phyloP scores from a whole-genome alignment of 2,329 filamentous ascomycete genomes.

The Sporothrix inflata region DNA sequence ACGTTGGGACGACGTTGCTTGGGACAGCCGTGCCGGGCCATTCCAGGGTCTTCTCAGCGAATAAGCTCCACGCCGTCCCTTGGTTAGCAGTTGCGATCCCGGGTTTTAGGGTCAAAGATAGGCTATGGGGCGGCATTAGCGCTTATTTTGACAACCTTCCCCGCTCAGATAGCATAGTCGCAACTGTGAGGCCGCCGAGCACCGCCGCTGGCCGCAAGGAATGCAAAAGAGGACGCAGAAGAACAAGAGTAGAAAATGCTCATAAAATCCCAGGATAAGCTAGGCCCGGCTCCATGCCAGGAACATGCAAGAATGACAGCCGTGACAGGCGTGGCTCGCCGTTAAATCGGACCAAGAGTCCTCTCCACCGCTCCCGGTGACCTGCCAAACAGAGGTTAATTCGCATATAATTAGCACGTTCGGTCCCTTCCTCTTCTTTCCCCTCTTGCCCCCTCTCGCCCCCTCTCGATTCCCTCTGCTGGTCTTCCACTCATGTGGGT shows the following conservation, averaged over 20 bases:
- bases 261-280: background rate
- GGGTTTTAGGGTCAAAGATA: conserved; percentile 11
- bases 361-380: background rate
- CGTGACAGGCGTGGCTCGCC: background rate
- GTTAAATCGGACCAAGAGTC: background rate
- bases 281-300: background rate
- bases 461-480: background rate
- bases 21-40: background rate
- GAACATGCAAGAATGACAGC: background rate
- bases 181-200: background rate
- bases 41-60: background rate
- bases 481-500: background rate
- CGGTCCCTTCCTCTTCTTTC: background rate
- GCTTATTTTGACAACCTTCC: conserved; percentile 5
- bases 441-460: background rate
- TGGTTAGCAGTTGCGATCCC: background rate
- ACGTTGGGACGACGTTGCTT: background rate
- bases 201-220: background rate
- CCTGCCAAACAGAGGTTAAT: conserved; percentile 13
- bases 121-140: conserved; percentile 11
- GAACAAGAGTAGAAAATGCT: background rate
- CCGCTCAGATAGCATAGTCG: background rate
- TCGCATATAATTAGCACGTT: background rate
- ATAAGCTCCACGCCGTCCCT: conserved; percentile 9
- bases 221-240: background rate